Evolutionary conservation across 1,284 basidiomycete species (phyloP), one percentile per base, ranked within the genome.

Genomic region (Puccinia hordei): DNA sequence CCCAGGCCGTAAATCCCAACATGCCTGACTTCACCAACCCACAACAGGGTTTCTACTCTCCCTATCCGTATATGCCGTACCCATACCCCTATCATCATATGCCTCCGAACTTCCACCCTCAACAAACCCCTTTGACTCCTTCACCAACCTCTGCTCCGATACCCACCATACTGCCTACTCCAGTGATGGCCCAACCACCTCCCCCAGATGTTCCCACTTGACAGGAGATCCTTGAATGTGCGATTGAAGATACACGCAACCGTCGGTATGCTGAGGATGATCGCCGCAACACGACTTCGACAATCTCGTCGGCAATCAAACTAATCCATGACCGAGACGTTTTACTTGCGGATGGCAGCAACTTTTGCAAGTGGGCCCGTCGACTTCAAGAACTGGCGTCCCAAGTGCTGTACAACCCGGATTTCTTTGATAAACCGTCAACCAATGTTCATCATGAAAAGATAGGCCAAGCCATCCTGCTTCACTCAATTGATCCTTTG

Each of bases 291-390:
- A 59, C 57, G 15, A 27, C 57, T 8, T 27, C 57, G 15, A 17
- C 9, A 1, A 59, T 59, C 2, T 15, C 24, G 1, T n/a, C 30
- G 9, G 57, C 57, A 2, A 17, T 59, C 10, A 59, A 66, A 8
- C 41, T 19, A 12, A 66, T 66, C 63, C 33, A 19, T 1, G 63
- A 66, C 17, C 4, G 38, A 10, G 63, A 66, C 35, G 41, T 13
- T 10, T n/a, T 71, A 5, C 46, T 41, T n/a, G 30, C 24, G 6
- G 49, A 73, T 73, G 69, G 65, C 4, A n/a, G 17, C 65, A 66
- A 66, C n/a, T 66, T 8, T 22, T 8, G n/a, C 4, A 5, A n/a
- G 10, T 66, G 65, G 69, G 19, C 19, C 2, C 1, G 49, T 2
- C 3, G 22, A n/a, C 4, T 73, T 5, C 33, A 13, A 41, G 69